Percentiles rank a stretch among this genome's conserved stretches.
Evolutionary conservation across 768 basidiomycete genomes (phyloP).

Genomic region (Glaciozyma antarctica): DNA sequence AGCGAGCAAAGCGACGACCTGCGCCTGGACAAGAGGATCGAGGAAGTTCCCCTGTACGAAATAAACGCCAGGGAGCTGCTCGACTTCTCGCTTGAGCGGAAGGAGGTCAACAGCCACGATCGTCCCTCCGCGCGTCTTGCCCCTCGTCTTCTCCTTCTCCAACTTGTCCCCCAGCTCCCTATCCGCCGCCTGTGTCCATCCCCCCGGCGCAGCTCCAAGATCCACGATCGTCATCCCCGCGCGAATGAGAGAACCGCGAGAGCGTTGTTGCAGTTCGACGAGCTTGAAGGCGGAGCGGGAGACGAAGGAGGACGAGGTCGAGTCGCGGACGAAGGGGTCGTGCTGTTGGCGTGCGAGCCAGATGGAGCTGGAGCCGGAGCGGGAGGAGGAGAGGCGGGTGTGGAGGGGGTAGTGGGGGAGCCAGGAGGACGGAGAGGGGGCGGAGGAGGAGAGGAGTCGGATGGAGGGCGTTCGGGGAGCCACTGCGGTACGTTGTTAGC

Average conservation of each 20-base stretch:
- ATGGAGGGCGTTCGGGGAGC: neutral
- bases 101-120: conserved; percentile 77
- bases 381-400: conserved; percentile 6
- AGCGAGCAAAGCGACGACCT: conserved; percentile 41
- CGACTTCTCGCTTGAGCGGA: conserved; percentile 50
- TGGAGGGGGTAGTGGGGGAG: neutral
- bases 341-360: conserved; percentile 39
- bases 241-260: conserved; percentile 39
- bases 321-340: conserved; percentile 40
- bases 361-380: conserved; percentile 36
- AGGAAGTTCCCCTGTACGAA: conserved; percentile 73
- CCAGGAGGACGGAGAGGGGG: neutral
- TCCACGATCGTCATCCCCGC: conserved; percentile 56
- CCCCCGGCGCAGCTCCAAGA: conserved; percentile 84
- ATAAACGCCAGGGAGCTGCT: conserved; percentile 54
- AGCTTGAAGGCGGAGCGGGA: conserved; percentile 90
- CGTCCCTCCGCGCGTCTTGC: conserved; percentile 31
- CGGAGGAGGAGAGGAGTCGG: neutral
- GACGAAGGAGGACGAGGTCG: conserved; percentile 47
- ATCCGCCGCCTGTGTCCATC: conserved; percentile 78
- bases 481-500: too few species aligned
- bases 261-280: conserved; percentile 55
- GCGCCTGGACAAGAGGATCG: conserved; percentile 45
- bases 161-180: neutral
- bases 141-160: neutral